Evolutionary conservation across 2,329 filamentous ascomycete genomes (phyloP), one percentile per base, ranked within the genome.

Genomic region (Ambrosiella cleistominuta): DNA sequence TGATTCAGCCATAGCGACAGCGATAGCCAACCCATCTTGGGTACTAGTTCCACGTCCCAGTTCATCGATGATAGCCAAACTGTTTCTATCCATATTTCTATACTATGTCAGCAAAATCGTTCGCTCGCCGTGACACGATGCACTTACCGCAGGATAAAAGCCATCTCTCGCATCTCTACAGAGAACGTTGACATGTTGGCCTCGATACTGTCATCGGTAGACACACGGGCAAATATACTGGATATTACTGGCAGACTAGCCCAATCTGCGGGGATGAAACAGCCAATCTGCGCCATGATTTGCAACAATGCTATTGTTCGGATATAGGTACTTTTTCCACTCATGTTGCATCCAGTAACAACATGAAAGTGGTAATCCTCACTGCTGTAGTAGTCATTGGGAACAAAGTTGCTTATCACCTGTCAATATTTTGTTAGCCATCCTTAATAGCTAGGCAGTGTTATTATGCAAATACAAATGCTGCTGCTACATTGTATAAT

Each of bases 261-360:
- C 65, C 88, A 93, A 37, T 83, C 75, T 0, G 89, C 91, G 0
- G 93, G 93, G 1, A 97, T 85, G 67, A 94, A 97, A 64, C 82
- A 86, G 2, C 90, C 91, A 56, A 96, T 82, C 65, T 98, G 93
- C 0, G 88, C 88, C 89, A 98, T 96, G 60, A 98, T 82, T 50
- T 86, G 81, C 66, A 94, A 80, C 38, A 98, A 72, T 0, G 91
- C 87, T 27, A 95, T 75, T 1, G 86, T 84, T 54, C 88, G 82
- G 62, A 97, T 95, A 66, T 96, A 97, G 0, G 90, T 98, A 62
- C 86, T 95, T 68, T 97, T 98, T 0, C 90, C 93, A 64, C 88
- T 95, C 93, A 98, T 98, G 65, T 98, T 98, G 68, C 88, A 94
- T 2, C 93, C 91, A 0, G 91, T 97, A 62, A 98, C 83, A 61